Evolutionary conservation across 345 rosid genomes (phyloP).

Genomic region (Eucalyptus marginata): DNA sequence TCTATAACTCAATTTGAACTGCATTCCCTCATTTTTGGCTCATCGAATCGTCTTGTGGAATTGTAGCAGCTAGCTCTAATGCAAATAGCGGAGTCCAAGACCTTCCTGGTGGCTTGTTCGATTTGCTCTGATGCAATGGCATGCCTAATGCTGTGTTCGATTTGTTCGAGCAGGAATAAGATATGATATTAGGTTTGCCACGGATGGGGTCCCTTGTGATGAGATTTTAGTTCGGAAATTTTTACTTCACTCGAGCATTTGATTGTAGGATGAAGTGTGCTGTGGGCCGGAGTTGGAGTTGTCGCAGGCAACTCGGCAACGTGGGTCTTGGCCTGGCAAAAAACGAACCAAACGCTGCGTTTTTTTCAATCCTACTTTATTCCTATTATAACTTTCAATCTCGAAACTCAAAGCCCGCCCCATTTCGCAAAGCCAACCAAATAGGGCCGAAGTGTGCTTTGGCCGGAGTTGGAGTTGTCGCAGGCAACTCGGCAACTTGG

Average conservation of each 20-base stretch:
- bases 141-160: neutral
- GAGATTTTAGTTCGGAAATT: neutral
- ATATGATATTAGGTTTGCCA: neutral
- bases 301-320: neutral
- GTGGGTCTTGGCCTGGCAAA: too few relatives aligned
- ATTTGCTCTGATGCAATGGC: neutral
- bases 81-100: accelerated
- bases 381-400: too few relatives aligned
- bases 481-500: too few relatives aligned
- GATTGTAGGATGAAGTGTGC: neutral
- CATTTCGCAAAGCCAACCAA: too few relatives aligned
- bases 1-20: neutral
- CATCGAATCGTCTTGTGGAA: neutral
- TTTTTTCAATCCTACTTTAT: too few relatives aligned
- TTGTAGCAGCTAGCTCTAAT: neutral
- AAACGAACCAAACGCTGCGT: too few relatives aligned
- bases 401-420: too few relatives aligned
- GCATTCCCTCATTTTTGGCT: neutral
- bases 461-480: too few relatives aligned
- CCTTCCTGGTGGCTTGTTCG: neutral
- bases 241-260: neutral
- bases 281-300: neutral
- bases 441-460: too few relatives aligned
- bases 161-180: neutral
- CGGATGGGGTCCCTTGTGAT: neutral